A percentile compares a stretch with the other conserved stretches of the same genome.
These are phyloP conservation scores for Colletotrichum camelliae DNA, from an alignment of 2,329 filamentous ascomycete species.

Conservation along the genomic window DNA sequence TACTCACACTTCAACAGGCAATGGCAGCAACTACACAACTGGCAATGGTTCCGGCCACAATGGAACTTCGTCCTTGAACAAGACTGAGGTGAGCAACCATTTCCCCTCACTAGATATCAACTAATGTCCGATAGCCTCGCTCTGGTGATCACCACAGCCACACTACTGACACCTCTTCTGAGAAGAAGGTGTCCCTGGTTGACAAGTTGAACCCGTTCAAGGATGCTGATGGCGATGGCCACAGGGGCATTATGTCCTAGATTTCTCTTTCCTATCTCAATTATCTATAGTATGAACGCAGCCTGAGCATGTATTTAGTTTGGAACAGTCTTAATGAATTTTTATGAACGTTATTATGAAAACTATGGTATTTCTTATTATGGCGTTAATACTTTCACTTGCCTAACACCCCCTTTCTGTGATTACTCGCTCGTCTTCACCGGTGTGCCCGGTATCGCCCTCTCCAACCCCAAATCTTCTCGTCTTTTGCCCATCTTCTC, in stretches of 20 bases:
- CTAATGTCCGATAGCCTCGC: neutral
- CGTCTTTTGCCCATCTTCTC: neutral
- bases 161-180: neutral
- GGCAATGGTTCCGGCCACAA: neutral
- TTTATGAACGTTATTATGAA: neutral
- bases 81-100: neutral
- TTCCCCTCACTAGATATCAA: neutral
- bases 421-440: neutral
- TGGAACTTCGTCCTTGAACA: neutral
- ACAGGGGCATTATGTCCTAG: conserved; percentile 27
- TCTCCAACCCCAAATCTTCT: neutral
- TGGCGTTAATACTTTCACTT: neutral
- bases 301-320: neutral
- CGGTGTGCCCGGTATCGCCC: neutral
- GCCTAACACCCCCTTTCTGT: neutral
- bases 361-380: too few species aligned
- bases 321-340: neutral
- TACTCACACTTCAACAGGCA: neutral
- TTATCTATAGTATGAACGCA: neutral
- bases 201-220: conserved; percentile 28
- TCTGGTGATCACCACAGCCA: neutral
- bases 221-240: conserved; percentile 28
- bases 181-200: conserved; percentile 22
- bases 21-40: neutral
- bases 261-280: neutral